Evolutionary conservation across 139 green algal species (phyloP), one percentile per base, ranked within the genome.

Genomic region (Asterochloris sp.): DNA sequence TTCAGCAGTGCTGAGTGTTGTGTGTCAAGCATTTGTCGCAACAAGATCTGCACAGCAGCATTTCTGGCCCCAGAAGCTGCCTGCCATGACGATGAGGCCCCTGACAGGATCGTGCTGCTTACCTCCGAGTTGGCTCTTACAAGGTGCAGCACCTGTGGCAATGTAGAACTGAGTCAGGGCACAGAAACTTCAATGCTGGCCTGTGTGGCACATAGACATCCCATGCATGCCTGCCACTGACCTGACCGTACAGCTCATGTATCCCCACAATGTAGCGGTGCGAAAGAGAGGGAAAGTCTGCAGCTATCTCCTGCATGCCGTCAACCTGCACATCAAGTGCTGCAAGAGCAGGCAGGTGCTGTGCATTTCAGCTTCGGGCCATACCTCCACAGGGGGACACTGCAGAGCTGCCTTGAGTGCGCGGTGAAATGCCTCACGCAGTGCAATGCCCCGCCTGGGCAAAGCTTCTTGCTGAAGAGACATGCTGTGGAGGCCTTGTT

Each of bases 321-420:
- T n/a, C n/a, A 6, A 12, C 64, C 13, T 27, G 60, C 61, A 69
- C 69, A 38, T 71, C 8, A 13, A 23, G 66, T 71, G 19, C 17
- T 6, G 9, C 21, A 1, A 2, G 9, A 71, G 21, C 66, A 23
- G 21, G 17, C 28, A 16, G 60, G 15, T 64, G 12, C 47, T 85
- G 17, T 19, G 12, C 19, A 69, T 71, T 75, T 14, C 47, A 54
- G 38, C 38, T 54, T 54, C 6, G 38, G 38, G 38, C 38, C 38
- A 8, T 12, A 62, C 83, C 73, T 76, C 24, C 23, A 26, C 79
- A 13, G 24, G n/a, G 12, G 68, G 61, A 17, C 68, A 69, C 0
- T 78, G 71, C 29, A 89, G 74, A 13, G 85, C 85, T 68, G 79
- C 80, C 74, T 86, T 89, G 60, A 84, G 60, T n/a, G 78, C 85